Evolutionary conservation across 352 stramenopile genomes (phyloP).

Genomic region (Aphanomyces cochlioides): DNA sequence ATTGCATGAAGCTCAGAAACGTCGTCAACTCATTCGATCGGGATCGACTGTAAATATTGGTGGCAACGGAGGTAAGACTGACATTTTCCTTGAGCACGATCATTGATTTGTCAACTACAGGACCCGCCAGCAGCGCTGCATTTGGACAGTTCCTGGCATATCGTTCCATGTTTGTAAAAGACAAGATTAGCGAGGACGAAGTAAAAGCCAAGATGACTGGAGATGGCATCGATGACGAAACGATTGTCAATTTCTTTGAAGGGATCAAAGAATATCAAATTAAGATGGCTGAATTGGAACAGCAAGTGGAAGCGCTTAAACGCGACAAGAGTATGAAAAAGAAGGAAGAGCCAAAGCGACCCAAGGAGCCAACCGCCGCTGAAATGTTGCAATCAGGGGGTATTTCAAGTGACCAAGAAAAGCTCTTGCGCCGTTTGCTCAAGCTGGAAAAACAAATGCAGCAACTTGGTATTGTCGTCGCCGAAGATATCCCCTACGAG

Average conservation of each 20-base stretch:
- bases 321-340: slow-evolving; percentile 35
- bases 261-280: slow-evolving; percentile 79
- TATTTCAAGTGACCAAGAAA: slow-evolving; percentile 59
- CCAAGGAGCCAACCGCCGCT: neutral
- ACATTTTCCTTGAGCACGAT: neutral
- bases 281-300: slow-evolving; percentile 74
- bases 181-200: slow-evolving; percentile 65
- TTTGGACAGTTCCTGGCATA: slow-evolving; percentile 26
- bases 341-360: neutral
- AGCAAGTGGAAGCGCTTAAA: slow-evolving; percentile 79
- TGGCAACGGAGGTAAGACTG: slow-evolving; percentile 1
- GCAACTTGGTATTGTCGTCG: slow-evolving; percentile 81
- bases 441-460: slow-evolving; percentile 83
- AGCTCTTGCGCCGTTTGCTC: slow-evolving; percentile 68
- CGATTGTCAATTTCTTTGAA: slow-evolving; percentile 75
- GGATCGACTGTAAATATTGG: neutral
- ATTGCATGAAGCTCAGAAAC: slow-evolving; percentile 25
- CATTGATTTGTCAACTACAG: too few species aligned
- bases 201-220: slow-evolving; percentile 79
- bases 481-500: slow-evolving; percentile 91
- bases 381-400: slow-evolving; percentile 12
- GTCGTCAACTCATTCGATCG: slow-evolving; percentile 26
- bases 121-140: neutral
- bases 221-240: slow-evolving; percentile 66
- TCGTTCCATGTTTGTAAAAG: slow-evolving; percentile 45